phyloP scores from a whole-genome alignment of 139 green algal genomes.

The Chlorella ohadii region DNA sequence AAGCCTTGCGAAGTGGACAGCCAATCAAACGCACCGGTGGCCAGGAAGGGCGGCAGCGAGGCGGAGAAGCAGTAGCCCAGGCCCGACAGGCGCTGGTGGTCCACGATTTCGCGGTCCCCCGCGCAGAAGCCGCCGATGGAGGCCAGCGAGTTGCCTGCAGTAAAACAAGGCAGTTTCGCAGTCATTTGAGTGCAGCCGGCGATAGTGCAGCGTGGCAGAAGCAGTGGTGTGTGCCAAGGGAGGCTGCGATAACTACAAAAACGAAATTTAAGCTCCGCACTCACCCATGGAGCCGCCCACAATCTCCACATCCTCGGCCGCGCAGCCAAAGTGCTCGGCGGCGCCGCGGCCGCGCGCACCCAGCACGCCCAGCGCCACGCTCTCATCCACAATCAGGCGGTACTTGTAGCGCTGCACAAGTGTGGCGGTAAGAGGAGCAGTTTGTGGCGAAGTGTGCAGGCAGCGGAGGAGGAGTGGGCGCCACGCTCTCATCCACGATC shows the following conservation, averaged over 20 bases:
- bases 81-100: conserved; percentile 91
- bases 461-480: too few relatives aligned
- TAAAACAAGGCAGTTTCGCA: not conserved
- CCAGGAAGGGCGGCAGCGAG: conserved; percentile 95
- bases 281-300: conserved; percentile 80
- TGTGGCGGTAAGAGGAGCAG: not conserved
- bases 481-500: too few relatives aligned
- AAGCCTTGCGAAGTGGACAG: too few relatives aligned
- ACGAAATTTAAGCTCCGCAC: not conserved
- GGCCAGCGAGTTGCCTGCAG: conserved; percentile 78
- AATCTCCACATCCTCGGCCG: conserved; percentile 84
- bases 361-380: conserved; percentile 89
- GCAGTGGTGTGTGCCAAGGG: too few relatives aligned
- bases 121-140: conserved; percentile 90
- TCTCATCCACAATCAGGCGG: conserved; percentile 97
- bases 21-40: conserved; percentile 51
- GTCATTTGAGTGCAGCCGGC: too few relatives aligned
- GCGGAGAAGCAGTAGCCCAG: conserved; percentile 97
- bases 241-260: too few relatives aligned
- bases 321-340: conserved; percentile 84
- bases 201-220: not conserved
- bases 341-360: conserved; percentile 85
- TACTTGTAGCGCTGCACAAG: conserved; percentile 72
- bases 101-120: conserved; percentile 82
- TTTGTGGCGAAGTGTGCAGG: too few relatives aligned